These are phyloP conservation scores for Tuber umbilicatum DNA, from an alignment of 495 filamentous ascomycete species.

Conservation along the genomic window DNA sequence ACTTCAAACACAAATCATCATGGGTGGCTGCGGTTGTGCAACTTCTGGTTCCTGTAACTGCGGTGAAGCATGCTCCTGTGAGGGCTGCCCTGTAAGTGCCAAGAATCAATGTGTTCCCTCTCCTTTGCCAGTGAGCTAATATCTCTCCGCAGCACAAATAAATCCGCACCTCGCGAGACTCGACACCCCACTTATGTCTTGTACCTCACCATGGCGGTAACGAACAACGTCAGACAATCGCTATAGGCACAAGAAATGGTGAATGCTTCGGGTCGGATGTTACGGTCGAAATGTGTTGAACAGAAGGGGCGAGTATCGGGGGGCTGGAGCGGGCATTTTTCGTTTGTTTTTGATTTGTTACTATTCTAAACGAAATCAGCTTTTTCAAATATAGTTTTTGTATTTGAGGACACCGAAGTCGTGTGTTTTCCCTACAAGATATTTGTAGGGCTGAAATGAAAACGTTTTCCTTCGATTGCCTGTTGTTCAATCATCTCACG, in stretches of 20 bases:
- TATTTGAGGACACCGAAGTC: not conserved
- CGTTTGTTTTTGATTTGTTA: not conserved
- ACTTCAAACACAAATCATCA: not conserved
- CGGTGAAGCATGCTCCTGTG: not conserved
- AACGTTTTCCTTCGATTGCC: not conserved
- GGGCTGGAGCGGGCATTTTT: not conserved
- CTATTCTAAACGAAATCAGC: not conserved
- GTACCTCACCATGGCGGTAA: not conserved
- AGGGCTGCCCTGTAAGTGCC: not conserved
- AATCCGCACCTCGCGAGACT: not conserved
- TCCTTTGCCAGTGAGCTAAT: not conserved
- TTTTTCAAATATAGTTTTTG: not conserved
- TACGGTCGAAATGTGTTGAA: not conserved
- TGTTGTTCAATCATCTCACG: not conserved
- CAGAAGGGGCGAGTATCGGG: not conserved
- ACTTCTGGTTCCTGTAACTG: not conserved
- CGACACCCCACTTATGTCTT: not conserved
- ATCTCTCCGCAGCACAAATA: not conserved
- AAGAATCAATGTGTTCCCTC: not conserved
- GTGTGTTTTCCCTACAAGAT: conserved; percentile 5
- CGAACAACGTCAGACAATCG: not conserved
- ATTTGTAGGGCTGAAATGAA: conserved; percentile 1
- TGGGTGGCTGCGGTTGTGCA: conserved; percentile 2
- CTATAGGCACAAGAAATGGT: not conserved
- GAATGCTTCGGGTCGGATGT: not conserved